A percentile compares a stretch with the other conserved stretches of the same genome.
Conservation (phyloP, 2,329 filamentous ascomycete genomes). For the Scedosporium boydii region DNA sequence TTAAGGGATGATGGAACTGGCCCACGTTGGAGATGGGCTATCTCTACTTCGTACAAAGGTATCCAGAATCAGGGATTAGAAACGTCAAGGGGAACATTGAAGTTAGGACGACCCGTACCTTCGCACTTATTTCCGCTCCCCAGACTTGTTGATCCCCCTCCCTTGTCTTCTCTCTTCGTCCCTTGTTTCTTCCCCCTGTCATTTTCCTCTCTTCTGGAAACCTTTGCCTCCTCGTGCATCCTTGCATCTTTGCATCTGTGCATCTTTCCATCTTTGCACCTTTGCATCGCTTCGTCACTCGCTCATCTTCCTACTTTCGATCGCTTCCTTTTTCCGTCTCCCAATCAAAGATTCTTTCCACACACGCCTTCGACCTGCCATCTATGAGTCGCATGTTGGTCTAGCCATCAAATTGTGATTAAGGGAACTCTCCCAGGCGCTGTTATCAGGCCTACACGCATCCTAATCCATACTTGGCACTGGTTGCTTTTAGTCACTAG, state of each 20-base stretch:
- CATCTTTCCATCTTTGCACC: background rate
- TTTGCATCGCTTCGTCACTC: background rate
- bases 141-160: background rate
- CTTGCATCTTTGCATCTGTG: too few species aligned
- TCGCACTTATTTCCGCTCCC: background rate
- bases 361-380: background rate
- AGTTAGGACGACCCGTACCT: background rate
- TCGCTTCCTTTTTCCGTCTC: background rate
- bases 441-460: background rate
- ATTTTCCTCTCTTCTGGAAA: too few species aligned
- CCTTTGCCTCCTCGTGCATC: too few species aligned
- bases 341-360: background rate
- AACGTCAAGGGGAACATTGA: background rate
- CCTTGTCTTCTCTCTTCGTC: background rate
- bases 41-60: background rate
- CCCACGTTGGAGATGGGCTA: background rate
- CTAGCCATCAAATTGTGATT: background rate
- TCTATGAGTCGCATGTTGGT: background rate
- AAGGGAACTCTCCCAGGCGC: background rate
- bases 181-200: background rate
- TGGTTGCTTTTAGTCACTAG: background rate
- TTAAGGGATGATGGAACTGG: background rate
- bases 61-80: background rate
- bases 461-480: background rate
- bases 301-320: background rate